Conservation (phyloP, 495 filamentous ascomycete species). For the Aspergillus mulundensis region DNA sequence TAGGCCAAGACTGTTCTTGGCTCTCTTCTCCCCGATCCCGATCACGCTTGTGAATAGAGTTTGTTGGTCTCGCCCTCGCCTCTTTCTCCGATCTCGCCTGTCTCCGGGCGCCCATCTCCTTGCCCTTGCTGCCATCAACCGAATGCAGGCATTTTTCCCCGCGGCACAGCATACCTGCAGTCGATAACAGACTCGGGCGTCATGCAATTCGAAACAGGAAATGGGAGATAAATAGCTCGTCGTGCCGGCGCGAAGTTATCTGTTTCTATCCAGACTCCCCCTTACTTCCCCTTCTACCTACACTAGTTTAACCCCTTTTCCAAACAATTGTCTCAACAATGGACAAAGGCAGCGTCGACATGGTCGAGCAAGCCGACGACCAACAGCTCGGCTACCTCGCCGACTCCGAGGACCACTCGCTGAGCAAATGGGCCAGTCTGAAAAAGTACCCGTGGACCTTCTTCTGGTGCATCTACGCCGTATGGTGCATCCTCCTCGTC, state of each 20-base stretch:
- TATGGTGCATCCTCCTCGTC: slow-evolving; percentile 7
- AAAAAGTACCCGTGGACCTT: slow-evolving; percentile 5
- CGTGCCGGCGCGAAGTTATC: background rate
- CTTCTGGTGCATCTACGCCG: slow-evolving; percentile 9
- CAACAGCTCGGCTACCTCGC: slow-evolving; percentile 7
- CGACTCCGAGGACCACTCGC: slow-evolving; percentile 5
- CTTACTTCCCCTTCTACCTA: background rate
- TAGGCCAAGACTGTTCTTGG: no score
- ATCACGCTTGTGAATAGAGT: no score
- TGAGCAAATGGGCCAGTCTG: slow-evolving; percentile 3
- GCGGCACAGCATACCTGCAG: background rate
- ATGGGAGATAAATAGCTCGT: background rate
- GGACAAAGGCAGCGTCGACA: slow-evolving; percentile 6
- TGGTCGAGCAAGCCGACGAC: slow-evolving; percentile 4
- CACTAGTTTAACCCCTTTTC: background rate
- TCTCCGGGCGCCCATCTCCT: background rate
- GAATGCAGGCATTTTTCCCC: background rate
- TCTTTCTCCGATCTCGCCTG: no score
- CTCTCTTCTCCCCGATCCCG: no score
- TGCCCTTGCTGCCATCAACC: background rate
- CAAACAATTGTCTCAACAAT: background rate
- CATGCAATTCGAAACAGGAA: background rate
- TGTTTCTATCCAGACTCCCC: background rate
- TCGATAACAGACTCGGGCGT: background rate
- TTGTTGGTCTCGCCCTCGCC: no score